Base-by-base conservation (phyloP, 2,329 filamentous ascomycete species). In the Pestalotiopsis sp. region DNA sequence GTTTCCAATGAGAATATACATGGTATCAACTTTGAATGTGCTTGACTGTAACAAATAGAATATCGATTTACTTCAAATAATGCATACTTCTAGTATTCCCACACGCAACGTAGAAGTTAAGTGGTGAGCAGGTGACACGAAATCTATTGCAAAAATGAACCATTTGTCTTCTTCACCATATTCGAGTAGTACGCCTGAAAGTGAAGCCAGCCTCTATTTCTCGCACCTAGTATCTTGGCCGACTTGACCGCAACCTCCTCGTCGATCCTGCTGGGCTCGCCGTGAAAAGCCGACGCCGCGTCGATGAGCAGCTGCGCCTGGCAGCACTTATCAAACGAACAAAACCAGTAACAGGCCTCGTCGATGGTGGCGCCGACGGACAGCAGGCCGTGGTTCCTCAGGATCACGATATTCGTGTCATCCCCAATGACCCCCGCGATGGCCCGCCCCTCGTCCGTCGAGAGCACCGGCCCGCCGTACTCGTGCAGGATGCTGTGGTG, bases 351-450 rank as follows among this genome's bases (percentile, higher is more conserved):
- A 0, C 87, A 87, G 1, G 89, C 89, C 75, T 91, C 89, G 70
- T 91, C 89, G 6, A 91, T 88, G 0, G 88, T 90, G 4, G 74
- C 74, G 1, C 89, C 89, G 0, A 89, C 87, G 0, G 87, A 90
- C 67, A 91, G 74, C 20, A 91, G 75, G 0, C 89, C 89, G 74
- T 91, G 89, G 72, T 91, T 91, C 61, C 85, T 78, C 57, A 91
- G 77, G 41, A 91, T 87, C 73, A 87, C 79, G 5, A 27, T 31
- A 1, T 81, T 86, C 73, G 77, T 87, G 58, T 82, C 83, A 0
- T 81, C 76, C 0, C 88, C 89, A 2, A 91, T 76, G 0, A 87
- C 84, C 17, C 79, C 79, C 0, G 88, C 88, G 62, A 91, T 82
- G 17, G 83, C 79, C 38, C 82, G 75, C 1, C 87, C 87, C 76